A percentile compares a stretch with the other conserved stretches of the same genome.
Evolutionary conservation across 106 monocot species (phyloP).

Genomic region (Ottelia alismoides): DNA sequence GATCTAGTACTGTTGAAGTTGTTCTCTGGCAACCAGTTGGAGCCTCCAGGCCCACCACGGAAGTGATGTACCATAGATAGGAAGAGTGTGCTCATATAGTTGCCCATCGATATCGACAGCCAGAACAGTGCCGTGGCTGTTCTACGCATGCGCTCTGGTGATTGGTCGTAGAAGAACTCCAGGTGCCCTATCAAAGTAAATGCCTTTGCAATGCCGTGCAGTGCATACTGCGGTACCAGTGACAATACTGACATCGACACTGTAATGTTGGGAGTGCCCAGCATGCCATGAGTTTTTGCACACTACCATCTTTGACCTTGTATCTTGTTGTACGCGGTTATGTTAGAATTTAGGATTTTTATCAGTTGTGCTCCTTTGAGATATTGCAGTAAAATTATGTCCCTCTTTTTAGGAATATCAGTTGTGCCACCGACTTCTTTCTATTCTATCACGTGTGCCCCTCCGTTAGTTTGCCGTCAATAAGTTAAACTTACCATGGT

Average conservation of each 20-base stretch:
- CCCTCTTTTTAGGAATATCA: too few species aligned
- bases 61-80: constrained; percentile 4
- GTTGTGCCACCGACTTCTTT: too few species aligned
- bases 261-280: constrained; percentile 2
- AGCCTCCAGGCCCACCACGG: constrained; percentile 3
- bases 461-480: too few species aligned
- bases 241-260: constrained; percentile 24
- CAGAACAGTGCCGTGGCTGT: constrained; percentile 13
- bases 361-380: too few species aligned
- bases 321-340: too few species aligned
- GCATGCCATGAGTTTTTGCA: constrained; percentile 20
- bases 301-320: constrained; percentile 20
- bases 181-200: constrained; percentile 41
- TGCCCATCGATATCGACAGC: constrained; percentile 8
- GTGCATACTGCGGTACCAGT: constrained; percentile 44
- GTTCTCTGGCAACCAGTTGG: constrained; percentile 24
- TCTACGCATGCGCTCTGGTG: constrained; percentile 32
- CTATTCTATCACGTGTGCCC: too few species aligned
- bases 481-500: too few species aligned
- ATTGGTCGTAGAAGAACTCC: constrained; percentile 46
- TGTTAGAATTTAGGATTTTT: too few species aligned
- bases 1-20: constrained; percentile 67
- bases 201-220: constrained; percentile 28
- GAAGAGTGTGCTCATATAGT: constrained; percentile 12
- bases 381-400: too few species aligned